Evolutionary conservation across 2,329 filamentous ascomycete species (phyloP).

Genomic region (Ceratocystiopsis minuta): DNA sequence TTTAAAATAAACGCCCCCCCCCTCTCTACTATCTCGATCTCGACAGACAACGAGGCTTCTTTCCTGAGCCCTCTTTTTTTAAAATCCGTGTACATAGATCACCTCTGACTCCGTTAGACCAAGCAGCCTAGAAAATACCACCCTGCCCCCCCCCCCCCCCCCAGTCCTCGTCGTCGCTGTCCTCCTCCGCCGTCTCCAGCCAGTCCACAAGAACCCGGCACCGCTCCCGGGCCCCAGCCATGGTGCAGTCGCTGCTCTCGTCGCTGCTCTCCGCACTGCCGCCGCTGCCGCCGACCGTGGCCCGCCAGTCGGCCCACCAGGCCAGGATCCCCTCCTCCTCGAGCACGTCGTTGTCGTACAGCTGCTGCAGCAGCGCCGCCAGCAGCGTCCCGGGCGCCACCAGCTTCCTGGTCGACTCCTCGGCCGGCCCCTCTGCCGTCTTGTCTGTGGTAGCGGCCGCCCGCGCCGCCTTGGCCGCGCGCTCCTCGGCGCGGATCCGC

Average conservation of each 20-base stretch:
- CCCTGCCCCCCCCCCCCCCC: constrained; percentile 5
- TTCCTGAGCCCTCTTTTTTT: no score
- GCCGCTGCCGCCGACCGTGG: constrained; percentile 36
- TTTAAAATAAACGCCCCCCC: no score
- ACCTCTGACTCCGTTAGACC: no score
- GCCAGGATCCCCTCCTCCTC: constrained; percentile 75
- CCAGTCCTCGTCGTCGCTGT: constrained; percentile 47
- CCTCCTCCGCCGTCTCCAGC: constrained; percentile 58
- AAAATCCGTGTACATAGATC: no score
- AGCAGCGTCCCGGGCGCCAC: constrained; percentile 42
- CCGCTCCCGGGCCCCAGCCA: constrained; percentile 54
- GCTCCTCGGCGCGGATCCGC: constrained; percentile 5
- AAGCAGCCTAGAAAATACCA: no score
- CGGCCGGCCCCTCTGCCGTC: background rate
- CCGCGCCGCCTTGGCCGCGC: no score
- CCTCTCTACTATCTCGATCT: no score
- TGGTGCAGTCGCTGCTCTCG: constrained; percentile 13
- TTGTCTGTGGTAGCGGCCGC: background rate
- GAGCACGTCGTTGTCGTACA: constrained; percentile 69
- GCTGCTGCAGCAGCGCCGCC: constrained; percentile 61
- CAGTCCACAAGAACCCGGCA: constrained; percentile 69
- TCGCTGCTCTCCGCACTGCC: constrained; percentile 14
- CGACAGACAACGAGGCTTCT: no score
- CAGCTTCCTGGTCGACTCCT: background rate
- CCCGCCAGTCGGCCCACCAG: constrained; percentile 70